Base-by-base conservation (phyloP, 495 filamentous ascomycete genomes). In the Penicillium ochrochloron region DNA sequence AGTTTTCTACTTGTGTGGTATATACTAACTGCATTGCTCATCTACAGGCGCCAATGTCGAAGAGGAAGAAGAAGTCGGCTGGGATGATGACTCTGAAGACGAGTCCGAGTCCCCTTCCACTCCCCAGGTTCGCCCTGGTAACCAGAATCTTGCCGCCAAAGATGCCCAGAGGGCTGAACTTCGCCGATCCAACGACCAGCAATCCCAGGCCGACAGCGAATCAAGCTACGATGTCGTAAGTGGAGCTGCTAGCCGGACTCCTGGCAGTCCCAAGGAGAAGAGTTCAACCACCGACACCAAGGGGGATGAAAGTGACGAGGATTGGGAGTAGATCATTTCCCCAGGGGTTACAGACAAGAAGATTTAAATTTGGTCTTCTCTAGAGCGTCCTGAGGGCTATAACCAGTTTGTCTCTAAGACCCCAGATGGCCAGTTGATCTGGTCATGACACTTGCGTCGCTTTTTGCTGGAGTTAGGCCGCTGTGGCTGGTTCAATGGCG, bases 191-290 rank as follows among this genome's bases (percentile, higher is more conserved):
- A 88, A 95, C 64, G 93, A 97, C 70, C 88, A 91, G 73, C 91
- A 92, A 56, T 93, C 89, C 15, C 89, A 90, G 65, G 85, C 92
- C 21, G 93, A 91, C 71, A 96, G 92, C 74, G 94, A 97, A 69
- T 90, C 91, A 19, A 96, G 92, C 79, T 97, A 97, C 70, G 94
- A 97, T 74, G 82, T 97, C 37, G 92, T 97, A 44, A 96, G 92
- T 68, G 93, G 93, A 19, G 87, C 89, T 9, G 88, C 90, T 12
- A 97, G 92, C 73, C 88, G 89, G 57, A 88, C 92, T 31, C 87
- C 89, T 14, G 84, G 84, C 2, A 94, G 91, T 72, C 94, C 94
- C 33, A 91, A 89, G 75, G 89, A 88, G 59, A 83, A 82, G 67
- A 78, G 81, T 44, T 64, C 83, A 31, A 75, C 79, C 9, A 80